Evolutionary conservation across 2,329 filamentous ascomycete genomes (phyloP), one percentile per base, ranked within the genome.

Genomic region (Westerdykella sp.): DNA sequence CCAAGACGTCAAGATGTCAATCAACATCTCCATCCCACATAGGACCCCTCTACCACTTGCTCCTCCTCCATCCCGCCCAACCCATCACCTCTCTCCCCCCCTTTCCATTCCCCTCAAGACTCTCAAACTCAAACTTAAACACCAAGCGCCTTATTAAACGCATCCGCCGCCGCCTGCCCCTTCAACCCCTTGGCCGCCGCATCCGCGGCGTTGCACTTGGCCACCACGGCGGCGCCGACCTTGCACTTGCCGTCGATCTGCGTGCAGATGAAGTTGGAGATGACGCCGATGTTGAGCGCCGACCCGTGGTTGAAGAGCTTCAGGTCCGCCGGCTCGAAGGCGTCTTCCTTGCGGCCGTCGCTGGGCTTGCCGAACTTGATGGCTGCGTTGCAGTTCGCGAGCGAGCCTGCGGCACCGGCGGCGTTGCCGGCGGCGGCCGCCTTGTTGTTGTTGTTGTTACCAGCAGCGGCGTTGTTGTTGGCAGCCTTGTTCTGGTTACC

Each of bases 271-370:
- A 77, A 77, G 37, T 63, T 50, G 12, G 73, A 64, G 50, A 77
- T 71, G 52, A 76, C 63, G 34, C 56, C 65, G 53, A 76, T 74
- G 54, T 69, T 70, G 34, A 69, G 57, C 6, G 75, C 75, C 3
- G 73, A 76, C 41, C 75, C 75, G 61, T 79, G 77, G 59, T 66
- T 69, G 65, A 78, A 79, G 56, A 56, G 60, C 28, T 49, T 42
- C 54, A 66, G 53, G 57, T 74, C 67, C 9, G 56, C 58, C 31
- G 72, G 65, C 50, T 70, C 63, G 48, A 74, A 75, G 12, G 69
- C 64, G 21, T 63, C 53, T 23, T 69, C 62, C 30, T 72, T 60
- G 53, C 72, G 72, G 36, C 74, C 73, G 53, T 78, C 72, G 35
- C 74, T 66, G 11, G 71, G 71, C 3, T 51, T 53, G 23, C 70